Evolutionary conservation across 768 basidiomycete genomes (phyloP).

Genomic region (Trametes cinnabarina): DNA sequence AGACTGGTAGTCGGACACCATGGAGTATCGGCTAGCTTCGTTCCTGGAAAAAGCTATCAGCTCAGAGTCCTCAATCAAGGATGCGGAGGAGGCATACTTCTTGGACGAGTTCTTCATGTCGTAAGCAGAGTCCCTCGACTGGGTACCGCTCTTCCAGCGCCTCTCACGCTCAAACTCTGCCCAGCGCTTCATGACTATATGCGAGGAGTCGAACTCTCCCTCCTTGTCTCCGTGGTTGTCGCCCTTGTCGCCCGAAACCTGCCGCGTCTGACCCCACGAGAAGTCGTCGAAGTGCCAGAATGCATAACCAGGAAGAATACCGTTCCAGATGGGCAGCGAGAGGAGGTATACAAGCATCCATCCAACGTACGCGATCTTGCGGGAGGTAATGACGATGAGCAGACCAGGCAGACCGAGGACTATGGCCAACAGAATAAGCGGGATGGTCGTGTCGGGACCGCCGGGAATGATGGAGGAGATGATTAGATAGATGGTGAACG

Average conservation of each 20-base stretch:
- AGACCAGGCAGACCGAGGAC: conserved; percentile 95
- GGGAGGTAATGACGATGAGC: conserved; percentile 92
- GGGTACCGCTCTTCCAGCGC: conserved; percentile 85
- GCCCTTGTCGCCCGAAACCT: conserved; percentile 67
- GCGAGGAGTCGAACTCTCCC: conserved; percentile 93
- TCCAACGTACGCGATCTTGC: conserved; percentile 90
- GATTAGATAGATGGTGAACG: conserved; percentile 94
- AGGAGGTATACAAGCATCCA: conserved; percentile 97
- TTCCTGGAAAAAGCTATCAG: conserved; percentile 16
- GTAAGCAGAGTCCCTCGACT: conserved; percentile 76
- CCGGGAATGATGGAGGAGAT: conserved; percentile 83
- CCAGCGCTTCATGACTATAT: conserved; percentile 99
- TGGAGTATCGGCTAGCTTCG: conserved; percentile 62
- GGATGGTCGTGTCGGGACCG: conserved; percentile 76
- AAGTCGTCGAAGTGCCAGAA: conserved; percentile 99
- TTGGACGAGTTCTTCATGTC: conserved; percentile 51
- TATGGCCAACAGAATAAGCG: conserved; percentile 88
- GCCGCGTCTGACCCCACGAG: conserved; percentile 95
- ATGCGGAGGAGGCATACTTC: too few relatives aligned
- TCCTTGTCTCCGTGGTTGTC: conserved; percentile 86
- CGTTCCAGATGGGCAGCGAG: conserved; percentile 96
- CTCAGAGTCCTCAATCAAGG: conserved; percentile 3
- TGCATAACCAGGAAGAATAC: conserved; percentile 91
- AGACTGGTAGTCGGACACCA: conserved; percentile 73
- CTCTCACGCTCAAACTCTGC: conserved; percentile 96